Evolutionary conservation across 495 filamentous ascomycete genomes (phyloP), one percentile per base, ranked within the genome.

Genomic region (Hypoxylon lenormandii): DNA sequence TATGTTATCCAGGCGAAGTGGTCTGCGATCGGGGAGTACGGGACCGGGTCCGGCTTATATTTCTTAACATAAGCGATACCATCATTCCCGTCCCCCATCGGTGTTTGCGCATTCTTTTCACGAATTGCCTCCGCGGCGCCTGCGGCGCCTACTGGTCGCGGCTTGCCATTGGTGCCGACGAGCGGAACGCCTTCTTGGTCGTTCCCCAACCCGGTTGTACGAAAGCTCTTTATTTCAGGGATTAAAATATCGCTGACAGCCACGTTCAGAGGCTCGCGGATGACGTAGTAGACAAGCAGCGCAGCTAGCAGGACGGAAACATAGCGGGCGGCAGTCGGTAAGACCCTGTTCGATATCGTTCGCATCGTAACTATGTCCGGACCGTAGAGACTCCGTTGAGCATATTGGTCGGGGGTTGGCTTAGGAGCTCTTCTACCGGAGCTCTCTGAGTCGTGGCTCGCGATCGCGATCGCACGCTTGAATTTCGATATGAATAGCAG

Each of bases 281-380:
- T 68, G 22, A 74, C 49, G 33, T 70, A 74, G 59, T 72, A 76
- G 18, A 76, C 65, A 6, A 76, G 53, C 10, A 76, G 4, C 50
- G 59, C 74, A 16, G 72, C 72, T 21, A 76, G 38, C 16, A 76
- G 56, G 13, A 76, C 62, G 2, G 68, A 68, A 45, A 40, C 52
- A 21, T 73, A 76, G 45, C 74, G 74, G 62, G 56, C 69, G 23
- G 62, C 48, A 49, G 74, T 58, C 23, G 74, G 74, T 38, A 76
- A 43, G 18, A 71, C 50, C 53, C 74, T 69, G 53, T 74, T 76
- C 47, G 74, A 70, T 60, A 76, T 60, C 19, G 63, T 54, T 66
- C 72, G 72, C 74, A 76, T 74, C 69, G 67, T 61, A 52, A 68
- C 59, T 74, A 76, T 72, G 54, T 74, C 71, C 74, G 54, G 45